Percentiles rank a stretch among this genome's conserved stretches.
Conservation (phyloP, 371 early-diverging fungal species). For the Rhizopus stolonifer region DNA sequence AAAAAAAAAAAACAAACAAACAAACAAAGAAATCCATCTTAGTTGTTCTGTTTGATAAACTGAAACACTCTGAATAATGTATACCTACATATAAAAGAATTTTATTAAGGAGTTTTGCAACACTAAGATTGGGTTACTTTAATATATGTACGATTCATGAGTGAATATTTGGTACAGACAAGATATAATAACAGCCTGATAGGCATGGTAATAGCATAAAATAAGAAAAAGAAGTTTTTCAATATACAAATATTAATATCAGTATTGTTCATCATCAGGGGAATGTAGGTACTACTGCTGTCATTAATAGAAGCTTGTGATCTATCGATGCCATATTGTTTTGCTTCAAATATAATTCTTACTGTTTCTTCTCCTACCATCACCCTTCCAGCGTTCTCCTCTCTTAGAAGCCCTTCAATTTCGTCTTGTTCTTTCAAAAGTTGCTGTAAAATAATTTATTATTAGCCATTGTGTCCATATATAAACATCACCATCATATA, state of each 20-base stretch:
- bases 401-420: constrained; percentile 10
- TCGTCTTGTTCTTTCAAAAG: constrained; percentile 7
- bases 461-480: constrained; percentile 15
- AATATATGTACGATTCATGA: constrained; percentile 10
- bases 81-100: constrained; percentile 4
- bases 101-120: constrained; percentile 7
- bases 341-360: constrained; percentile 9
- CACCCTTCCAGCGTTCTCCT: constrained; percentile 6
- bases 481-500: constrained; percentile 10
- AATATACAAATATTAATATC: constrained; percentile 10
- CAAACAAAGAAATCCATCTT: background rate
- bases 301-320: constrained; percentile 8
- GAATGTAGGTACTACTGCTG: constrained; percentile 6
- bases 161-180: constrained; percentile 7
- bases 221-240: constrained; percentile 6
- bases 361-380: constrained; percentile 11
- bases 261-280: constrained; percentile 8
- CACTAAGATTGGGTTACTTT: constrained; percentile 9
- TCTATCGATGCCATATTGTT: constrained; percentile 10
- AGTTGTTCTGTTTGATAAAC: constrained; percentile 2
- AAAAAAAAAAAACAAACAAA: background rate
- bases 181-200: constrained; percentile 8
- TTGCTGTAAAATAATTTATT: constrained; percentile 15
- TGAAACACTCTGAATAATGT: constrained; percentile 8
- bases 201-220: constrained; percentile 9